Evolutionary conservation across 192 early-diverging fungal genomes (phyloP), one percentile per base, ranked within the genome.

Genomic region (Allomyces javanicus): DNA sequence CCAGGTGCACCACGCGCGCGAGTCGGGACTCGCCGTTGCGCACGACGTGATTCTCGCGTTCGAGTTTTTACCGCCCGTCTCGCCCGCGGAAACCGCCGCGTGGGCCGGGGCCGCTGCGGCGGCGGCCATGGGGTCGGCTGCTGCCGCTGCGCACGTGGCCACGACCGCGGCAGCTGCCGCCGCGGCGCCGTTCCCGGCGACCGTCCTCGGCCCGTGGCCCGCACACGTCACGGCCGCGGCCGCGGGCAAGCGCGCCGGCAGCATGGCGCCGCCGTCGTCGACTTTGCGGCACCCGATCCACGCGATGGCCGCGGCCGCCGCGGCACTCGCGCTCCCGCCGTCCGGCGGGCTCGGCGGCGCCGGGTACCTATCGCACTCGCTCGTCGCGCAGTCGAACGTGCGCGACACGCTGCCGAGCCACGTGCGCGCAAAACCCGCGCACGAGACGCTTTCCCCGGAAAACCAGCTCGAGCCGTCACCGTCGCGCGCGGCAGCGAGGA

Each of bases 11-110:
- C 50, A n/a, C 50, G 50, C 50, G 50, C 50, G 50, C 17, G 66
- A 65, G 24, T 65, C 23, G 17, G 74, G 72, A 5, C 65, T 25
- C 0, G 65, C 63, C 27, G 27, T 12, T n/a, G 40, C 40, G 40
- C 50, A 58, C 50, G 50, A 14, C 50, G 50, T 21, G 12, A 58
- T 58, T 58, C 50, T 58, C 5, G 12, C 50, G 17, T 58, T 58
- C 5, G 50, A 58, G 17, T 58, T 58, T 21, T 21, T 58, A 12
- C 50, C 50, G 17, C 50, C 50, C 50, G 50, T 58, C 21, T 58
- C 50, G 17, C 50, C 21, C 50, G 17, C 50, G 50, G 17, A 21
- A n/a, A 21, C 50, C 17, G 50, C 50, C 17, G 17, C 50, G 17
- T 14, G 50, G 21, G 50, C 50, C 12, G 17, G 50, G 1, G 17